Percentiles rank a stretch among this genome's conserved stretches.
Evolutionary conservation across 2,329 filamentous ascomycete species (phyloP).

Genomic region (Colletotrichum sp.): DNA sequence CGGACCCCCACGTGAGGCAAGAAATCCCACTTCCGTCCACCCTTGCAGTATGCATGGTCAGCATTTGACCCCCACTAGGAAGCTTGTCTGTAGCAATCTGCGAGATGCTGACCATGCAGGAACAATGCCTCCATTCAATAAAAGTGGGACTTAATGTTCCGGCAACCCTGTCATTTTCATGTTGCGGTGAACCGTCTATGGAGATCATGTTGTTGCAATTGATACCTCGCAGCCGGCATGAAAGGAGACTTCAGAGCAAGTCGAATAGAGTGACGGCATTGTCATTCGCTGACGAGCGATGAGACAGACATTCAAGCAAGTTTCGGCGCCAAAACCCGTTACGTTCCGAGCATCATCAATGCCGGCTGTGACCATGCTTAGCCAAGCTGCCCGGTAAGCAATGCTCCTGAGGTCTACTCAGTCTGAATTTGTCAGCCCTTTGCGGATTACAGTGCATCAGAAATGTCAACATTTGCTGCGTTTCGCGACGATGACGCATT

Average conservation of each 20-base stretch:
- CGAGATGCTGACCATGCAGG: neutral
- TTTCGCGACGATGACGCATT: neutral
- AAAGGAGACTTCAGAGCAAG: neutral
- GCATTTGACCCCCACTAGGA: neutral
- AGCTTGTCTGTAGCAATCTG: neutral
- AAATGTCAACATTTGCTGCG: neutral
- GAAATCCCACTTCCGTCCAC: neutral
- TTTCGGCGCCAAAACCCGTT: neutral
- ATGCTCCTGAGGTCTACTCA: neutral
- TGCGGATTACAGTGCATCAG: neutral
- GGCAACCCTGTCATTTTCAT: neutral
- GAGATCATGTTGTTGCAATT: neutral
- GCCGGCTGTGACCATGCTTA: neutral
- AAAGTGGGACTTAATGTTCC: neutral
- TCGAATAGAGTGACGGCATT: neutral
- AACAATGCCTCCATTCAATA: neutral
- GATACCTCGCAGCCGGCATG: neutral
- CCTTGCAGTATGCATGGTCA: neutral
- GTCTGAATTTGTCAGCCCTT: neutral
- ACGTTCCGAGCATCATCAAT: neutral
- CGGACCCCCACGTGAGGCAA: neutral
- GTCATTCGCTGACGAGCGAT: neutral
- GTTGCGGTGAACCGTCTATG: neutral
- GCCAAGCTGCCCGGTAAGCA: neutral
- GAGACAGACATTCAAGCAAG: neutral